Base-by-base conservation (phyloP, 768 basidiomycete species). In the Dioszegia aurantiaca region DNA sequence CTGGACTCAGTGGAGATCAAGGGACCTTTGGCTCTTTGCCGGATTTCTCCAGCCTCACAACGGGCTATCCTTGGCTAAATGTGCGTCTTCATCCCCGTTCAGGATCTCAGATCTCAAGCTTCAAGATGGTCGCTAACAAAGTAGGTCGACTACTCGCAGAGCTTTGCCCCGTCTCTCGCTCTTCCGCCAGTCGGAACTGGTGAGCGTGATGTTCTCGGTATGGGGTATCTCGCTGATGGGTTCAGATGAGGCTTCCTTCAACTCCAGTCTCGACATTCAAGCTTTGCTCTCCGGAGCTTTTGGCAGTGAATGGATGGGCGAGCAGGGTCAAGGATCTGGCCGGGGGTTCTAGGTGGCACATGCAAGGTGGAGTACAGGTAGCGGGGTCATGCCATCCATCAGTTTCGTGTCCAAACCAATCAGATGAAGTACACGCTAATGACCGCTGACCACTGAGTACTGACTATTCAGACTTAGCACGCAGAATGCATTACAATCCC, bases 141-240 rank as follows among this genome's bases (percentile, higher is more conserved):
- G 14, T 12, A 53, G 24, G 40, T 53, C 37, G 51, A 53, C 37
- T 53, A 36, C 37, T 53, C 51, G 9, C 51, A 53, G 16, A 53
- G 51, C 36, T 53, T 53, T 27, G 51, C 51, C 2, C 51, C 51
- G 8, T 53, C 51, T 24, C 21, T 53, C 2, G 51, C 23, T 8
- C 23, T 49, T 3, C 48, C 48, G 11, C 30, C 31, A 19, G 31
- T 33, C 2, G 48, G 31, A 3, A 36, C 19, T 11, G 31, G 48
- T 53, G 26, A 28, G 51, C 40, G 24, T 8, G 16, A 10, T 16
- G 4, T 17, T 42, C 9, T n/a, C 6, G 8, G 40, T 8, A 8
- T 8, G 5, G 21, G 23, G 3, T 1, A 40, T 21, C 2, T 47
- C 16, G 46, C 17, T 11, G 8, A 26, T 19, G 37, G 17, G 16